Conservation (phyloP, 805 yeast species). For the Schwanniomyces vanrijiae region DNA sequence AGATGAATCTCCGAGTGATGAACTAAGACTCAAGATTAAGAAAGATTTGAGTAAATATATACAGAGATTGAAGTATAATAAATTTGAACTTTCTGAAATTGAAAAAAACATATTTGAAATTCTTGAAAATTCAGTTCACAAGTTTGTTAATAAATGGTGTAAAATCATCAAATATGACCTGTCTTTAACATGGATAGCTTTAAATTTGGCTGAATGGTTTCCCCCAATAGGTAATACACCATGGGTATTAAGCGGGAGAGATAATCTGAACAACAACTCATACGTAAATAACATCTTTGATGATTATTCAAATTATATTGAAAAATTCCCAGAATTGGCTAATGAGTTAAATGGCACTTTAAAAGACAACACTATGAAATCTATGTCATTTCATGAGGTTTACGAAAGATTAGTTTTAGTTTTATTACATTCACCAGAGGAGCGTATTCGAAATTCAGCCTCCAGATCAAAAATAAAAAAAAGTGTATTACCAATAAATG, state of each 20-base stretch:
- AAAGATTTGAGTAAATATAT: constrained; percentile 65
- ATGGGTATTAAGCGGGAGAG: constrained; percentile 58
- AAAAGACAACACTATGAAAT: constrained; percentile 25
- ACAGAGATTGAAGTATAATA: constrained; percentile 38
- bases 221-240: constrained; percentile 60
- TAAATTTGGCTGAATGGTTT: constrained; percentile 86
- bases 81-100: constrained; percentile 29
- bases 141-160: constrained; percentile 79
- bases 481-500: constrained; percentile 49
- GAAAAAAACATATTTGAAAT: constrained; percentile 56
- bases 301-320: constrained; percentile 40
- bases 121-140: constrained; percentile 59
- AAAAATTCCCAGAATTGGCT: constrained; percentile 25
- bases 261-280: constrained; percentile 28
- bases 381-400: constrained; percentile 60
- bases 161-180: constrained; percentile 71
- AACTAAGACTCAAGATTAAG: constrained; percentile 37
- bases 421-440: constrained; percentile 70
- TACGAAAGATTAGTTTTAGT: constrained; percentile 78
- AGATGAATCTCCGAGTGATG: constrained; percentile 3
- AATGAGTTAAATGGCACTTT: constrained; percentile 20
- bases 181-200: constrained; percentile 84
- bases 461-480: constrained; percentile 25
- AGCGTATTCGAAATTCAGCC: constrained; percentile 14
- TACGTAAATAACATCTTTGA: constrained; percentile 32